These are phyloP conservation scores for Candida cerambycidarum DNA, from an alignment of 805 yeast species.

Conservation along the genomic window DNA sequence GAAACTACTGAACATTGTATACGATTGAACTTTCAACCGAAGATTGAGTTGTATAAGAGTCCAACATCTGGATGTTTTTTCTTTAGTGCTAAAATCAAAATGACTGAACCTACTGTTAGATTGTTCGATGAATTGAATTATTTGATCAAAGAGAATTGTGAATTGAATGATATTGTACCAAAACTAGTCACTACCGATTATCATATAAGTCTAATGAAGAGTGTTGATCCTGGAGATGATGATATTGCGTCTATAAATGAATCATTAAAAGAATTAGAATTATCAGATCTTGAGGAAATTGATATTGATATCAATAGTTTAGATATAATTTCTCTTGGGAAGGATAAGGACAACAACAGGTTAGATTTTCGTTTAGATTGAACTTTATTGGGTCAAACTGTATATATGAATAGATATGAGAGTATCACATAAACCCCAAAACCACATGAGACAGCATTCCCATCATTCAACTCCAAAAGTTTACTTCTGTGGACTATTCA, in stretches of 20 bases:
- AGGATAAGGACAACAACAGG: not conserved
- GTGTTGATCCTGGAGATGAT: not conserved
- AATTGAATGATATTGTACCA: constrained; percentile 2
- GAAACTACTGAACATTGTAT: not conserved
- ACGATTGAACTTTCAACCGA: constrained; percentile 6
- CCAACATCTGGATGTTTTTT: constrained; percentile 4
- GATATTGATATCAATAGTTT: constrained; percentile 1
- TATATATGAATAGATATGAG: no score
- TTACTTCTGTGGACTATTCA: no score
- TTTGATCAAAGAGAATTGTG: constrained; percentile 5
- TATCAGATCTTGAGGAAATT: not conserved
- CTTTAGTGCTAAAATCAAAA: constrained; percentile 1
- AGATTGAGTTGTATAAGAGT: constrained; percentile 4
- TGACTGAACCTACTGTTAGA: not conserved
- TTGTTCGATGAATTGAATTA: constrained; percentile 7
- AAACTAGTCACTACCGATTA: not conserved
- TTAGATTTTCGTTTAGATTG: not conserved
- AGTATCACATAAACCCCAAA: no score
- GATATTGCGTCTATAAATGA: constrained; percentile 1
- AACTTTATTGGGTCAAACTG: no score
- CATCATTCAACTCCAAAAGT: no score
- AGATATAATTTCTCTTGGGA: not conserved
- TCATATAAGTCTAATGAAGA: constrained; percentile 7
- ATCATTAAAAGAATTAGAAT: not conserved
- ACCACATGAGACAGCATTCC: no score